Conservation (phyloP, 768 basidiomycete species). For the Naganishia onofrii region DNA sequence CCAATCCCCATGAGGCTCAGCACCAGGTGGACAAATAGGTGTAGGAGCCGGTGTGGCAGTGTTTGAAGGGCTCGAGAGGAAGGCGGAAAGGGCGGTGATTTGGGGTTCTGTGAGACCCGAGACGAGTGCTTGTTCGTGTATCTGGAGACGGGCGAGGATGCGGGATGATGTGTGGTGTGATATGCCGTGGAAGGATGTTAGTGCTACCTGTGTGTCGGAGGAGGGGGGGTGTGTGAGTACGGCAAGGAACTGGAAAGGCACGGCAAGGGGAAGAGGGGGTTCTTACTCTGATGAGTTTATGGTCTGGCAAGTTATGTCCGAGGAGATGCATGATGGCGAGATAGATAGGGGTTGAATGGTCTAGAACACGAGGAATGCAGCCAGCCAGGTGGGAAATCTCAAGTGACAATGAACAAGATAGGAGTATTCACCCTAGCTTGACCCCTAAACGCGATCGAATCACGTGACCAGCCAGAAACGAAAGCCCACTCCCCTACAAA, state of each 20-base stretch:
- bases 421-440: not conserved
- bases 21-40: constrained; percentile 56
- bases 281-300: constrained; percentile 70
- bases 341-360: too few species aligned
- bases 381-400: too few species aligned
- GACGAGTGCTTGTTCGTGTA: constrained; percentile 80
- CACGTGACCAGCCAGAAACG: not conserved
- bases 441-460: not conserved
- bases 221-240: not conserved
- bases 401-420: not conserved
- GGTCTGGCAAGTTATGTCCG: constrained; percentile 76
- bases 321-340: constrained; percentile 65
- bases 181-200: constrained; percentile 86
- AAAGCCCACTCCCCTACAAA: not conserved
- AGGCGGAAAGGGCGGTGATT: constrained; percentile 86
- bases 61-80: constrained; percentile 83
- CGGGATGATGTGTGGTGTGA: constrained; percentile 70
- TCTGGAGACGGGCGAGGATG: constrained; percentile 85
- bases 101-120: constrained; percentile 78
- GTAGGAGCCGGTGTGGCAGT: constrained; percentile 65
- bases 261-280: not conserved
- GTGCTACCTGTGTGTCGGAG: constrained; percentile 65
- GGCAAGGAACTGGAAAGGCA: not conserved
- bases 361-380: too few species aligned
- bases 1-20: constrained; percentile 2